A percentile compares a stretch with the other conserved stretches of the same genome.
Evolutionary conservation across 345 rosid genomes (phyloP).

Genomic region (Dipteronia sinensis): DNA sequence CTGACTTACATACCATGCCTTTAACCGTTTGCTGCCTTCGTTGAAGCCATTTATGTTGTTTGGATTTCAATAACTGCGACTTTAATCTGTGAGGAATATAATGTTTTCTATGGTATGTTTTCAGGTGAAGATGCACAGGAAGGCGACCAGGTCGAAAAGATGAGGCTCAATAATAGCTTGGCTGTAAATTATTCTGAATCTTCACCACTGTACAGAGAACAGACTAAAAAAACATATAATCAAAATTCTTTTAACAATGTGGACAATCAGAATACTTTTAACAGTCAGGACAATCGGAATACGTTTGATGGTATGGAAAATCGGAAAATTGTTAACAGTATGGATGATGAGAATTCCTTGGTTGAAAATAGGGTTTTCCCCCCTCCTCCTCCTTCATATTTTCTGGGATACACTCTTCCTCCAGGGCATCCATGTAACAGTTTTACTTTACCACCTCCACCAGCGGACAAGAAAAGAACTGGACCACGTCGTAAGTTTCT

Average conservation of each 20-base stretch:
- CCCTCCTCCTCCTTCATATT: constrained; percentile 74
- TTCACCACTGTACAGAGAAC: constrained; percentile 31
- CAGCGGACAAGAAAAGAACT: constrained; percentile 88
- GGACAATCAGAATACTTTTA: not conserved
- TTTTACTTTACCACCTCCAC: constrained; percentile 95
- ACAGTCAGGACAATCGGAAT: constrained; percentile 1
- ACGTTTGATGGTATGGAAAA: not conserved
- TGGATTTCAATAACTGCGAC: constrained; percentile 3
- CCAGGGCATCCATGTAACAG: constrained; percentile 89
- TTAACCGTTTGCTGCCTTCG: not conserved
- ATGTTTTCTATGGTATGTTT: constrained; percentile 22
- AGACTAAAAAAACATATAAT: constrained; percentile 22
- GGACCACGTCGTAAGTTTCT: constrained; percentile 90
- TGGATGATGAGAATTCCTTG: constrained; percentile 24
- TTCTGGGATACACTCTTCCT: constrained; percentile 91
- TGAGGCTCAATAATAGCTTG: constrained; percentile 41
- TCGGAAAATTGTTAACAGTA: not conserved
- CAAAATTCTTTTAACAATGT: constrained; percentile 21
- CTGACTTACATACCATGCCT: not conserved
- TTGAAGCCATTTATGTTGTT: not conserved
- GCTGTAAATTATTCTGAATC: constrained; percentile 30
- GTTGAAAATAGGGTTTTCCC: constrained; percentile 23
- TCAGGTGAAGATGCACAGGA: constrained; percentile 77
- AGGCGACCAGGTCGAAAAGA: constrained; percentile 41
- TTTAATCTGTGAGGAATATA: not conserved